Conservation (phyloP, 352 stramenopile species). For the Phytophthora lateralis region DNA sequence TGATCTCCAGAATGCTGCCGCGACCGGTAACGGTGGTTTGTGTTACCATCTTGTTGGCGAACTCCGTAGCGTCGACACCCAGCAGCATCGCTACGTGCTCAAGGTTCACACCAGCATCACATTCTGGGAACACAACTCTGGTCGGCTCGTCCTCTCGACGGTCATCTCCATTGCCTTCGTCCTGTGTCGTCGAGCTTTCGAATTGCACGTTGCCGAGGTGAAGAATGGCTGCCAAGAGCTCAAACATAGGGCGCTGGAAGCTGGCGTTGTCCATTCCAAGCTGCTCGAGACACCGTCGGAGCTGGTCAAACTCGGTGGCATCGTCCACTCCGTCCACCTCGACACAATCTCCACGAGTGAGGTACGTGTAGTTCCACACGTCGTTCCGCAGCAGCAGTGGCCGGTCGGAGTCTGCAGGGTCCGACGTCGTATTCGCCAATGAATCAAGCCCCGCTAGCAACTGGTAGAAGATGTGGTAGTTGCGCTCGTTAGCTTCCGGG, state of each 20-base stretch:
- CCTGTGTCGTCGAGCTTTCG: slow-evolving; percentile 26
- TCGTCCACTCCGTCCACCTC: slow-evolving; percentile 81
- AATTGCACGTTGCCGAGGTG: slow-evolving; percentile 79
- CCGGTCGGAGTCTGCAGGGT: slow-evolving; percentile 23
- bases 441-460: slow-evolving; percentile 55
- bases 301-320: slow-evolving; percentile 69
- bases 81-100: slow-evolving; percentile 64
- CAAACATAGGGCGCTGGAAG: slow-evolving; percentile 78
- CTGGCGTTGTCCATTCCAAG: slow-evolving; percentile 64
- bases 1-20: slow-evolving; percentile 77
- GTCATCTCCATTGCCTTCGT: slow-evolving; percentile 17
- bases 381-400: slow-evolving; percentile 42
- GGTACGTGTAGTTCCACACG: slow-evolving; percentile 77
- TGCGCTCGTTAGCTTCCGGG: slow-evolving; percentile 73
- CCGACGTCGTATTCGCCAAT: slow-evolving; percentile 17
- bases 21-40: slow-evolving; percentile 82
- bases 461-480: slow-evolving; percentile 89
- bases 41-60: slow-evolving; percentile 83
- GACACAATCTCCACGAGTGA: slow-evolving; percentile 76
- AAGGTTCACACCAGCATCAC: slow-evolving; percentile 53
- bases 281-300: slow-evolving; percentile 66
- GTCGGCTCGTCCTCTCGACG: slow-evolving; percentile 43
- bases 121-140: slow-evolving; percentile 57
- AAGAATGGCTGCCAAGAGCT: slow-evolving; percentile 71
- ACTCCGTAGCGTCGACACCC: slow-evolving; percentile 58